Percentiles rank a stretch among this genome's conserved stretches.
Evolutionary conservation across 179 eudicot genomes (phyloP).

Genomic region (Carnegiea gigantea): DNA sequence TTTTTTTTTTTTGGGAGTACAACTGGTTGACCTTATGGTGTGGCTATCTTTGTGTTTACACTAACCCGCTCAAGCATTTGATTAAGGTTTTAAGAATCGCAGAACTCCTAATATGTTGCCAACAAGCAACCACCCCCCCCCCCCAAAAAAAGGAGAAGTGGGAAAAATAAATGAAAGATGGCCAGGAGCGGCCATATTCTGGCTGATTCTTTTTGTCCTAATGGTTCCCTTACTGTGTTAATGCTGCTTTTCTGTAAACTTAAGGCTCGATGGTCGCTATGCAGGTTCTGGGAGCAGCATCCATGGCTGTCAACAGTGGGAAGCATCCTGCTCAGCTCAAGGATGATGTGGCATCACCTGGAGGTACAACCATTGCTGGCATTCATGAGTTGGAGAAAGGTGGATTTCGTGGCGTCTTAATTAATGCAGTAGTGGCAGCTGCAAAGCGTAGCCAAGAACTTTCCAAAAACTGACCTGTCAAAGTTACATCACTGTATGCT

Average conservation of each 20-base stretch:
- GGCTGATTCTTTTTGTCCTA: too few relatives aligned
- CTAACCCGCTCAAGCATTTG: conserved; percentile 6
- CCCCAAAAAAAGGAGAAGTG: too few relatives aligned
- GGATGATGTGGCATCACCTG: conserved; percentile 97
- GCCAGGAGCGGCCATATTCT: too few relatives aligned
- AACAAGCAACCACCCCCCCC: too few relatives aligned
- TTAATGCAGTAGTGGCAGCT: conserved; percentile 97
- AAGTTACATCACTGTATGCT: neutral
- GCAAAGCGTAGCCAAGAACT: conserved; percentile 73
- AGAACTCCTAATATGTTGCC: too few relatives aligned
- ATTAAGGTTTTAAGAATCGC: neutral
- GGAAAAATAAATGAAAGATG: too few relatives aligned
- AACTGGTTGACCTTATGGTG: neutral
- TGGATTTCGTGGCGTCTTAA: conserved; percentile 82
- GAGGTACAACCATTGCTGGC: conserved; percentile 97
- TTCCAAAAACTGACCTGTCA: conserved; percentile 42
- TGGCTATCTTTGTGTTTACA: neutral
- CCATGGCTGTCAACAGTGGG: conserved; percentile 69
- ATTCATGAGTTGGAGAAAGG: conserved; percentile 94
- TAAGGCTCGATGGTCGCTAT: conserved; percentile 4
- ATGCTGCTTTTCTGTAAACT: neutral
- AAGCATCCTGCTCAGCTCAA: conserved; percentile 98
- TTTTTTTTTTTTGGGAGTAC: neutral
- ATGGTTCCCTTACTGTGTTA: too few relatives aligned
- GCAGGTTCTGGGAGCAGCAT: conserved; percentile 96